Base-by-base conservation (phyloP, 1,284 basidiomycete species). In the Golubevia sp. region DNA sequence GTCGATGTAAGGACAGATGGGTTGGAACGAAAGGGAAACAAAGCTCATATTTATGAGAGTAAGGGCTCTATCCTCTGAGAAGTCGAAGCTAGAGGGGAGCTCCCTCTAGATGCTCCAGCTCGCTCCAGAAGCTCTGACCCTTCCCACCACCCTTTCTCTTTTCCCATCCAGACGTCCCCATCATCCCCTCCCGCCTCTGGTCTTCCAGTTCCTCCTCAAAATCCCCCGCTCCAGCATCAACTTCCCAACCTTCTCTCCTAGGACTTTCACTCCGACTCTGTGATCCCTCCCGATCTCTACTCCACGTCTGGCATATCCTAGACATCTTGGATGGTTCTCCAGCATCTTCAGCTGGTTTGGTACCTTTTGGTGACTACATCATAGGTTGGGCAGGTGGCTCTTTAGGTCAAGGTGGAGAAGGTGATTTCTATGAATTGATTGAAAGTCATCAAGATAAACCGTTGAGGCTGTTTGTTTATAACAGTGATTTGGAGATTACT, bases 311-410 rank as follows among this genome's bases (percentile, higher is more conserved):
- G 95, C 96, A 99, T 84, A 94, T 99, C 54, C 87, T 99, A 57
- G 97, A 99, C 82, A 94, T 99, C 6, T 86, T 97, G 44, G 95
- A 98, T 84, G 94, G 94, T 20, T 94, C 92, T 66, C 97, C 97
- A 6, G 96, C 96, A 3, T 94, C 98, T 86, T 71, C 68, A 2
- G 77, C 73, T 59, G 92, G 92, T 1, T 86, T 94, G 1, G 92
- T 94, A 18, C 92, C 92, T 2, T 93, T 90, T 81, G 92, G 92
- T 3, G 92, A 94, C 85, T 94, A 91, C 87, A 90, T 94, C 63
- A 88, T 91, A 74, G 95, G 96, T 27, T 99, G 95, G 92, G 93
- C 94, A 11, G 95, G 95, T 13, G 96, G 96, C 3, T 91, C 93
- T 0, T 85, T 97, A 55, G 88, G 90, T 68, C 61, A 79, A 18